Percentiles rank a stretch among this genome's conserved stretches.
Evolutionary conservation across 495 filamentous ascomycete genomes (phyloP).

Genomic region (Xylaria cubensis): DNA sequence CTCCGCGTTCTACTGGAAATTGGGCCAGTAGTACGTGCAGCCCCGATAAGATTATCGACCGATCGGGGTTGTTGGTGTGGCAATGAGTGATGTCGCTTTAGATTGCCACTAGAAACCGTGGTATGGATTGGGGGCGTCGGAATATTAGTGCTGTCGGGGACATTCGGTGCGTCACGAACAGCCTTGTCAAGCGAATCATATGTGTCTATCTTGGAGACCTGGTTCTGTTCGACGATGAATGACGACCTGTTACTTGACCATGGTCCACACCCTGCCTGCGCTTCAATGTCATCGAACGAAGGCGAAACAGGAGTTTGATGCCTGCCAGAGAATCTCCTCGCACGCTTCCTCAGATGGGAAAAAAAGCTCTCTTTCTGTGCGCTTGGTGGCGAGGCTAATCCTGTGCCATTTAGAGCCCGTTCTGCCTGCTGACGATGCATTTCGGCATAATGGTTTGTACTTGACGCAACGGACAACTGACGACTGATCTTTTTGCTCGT

Average conservation of each 20-base stretch:
- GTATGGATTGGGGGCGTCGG: slow-evolving; percentile 62
- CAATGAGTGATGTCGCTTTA: slow-evolving; percentile 77
- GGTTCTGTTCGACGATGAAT: slow-evolving; percentile 74
- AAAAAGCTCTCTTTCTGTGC: slow-evolving; percentile 94
- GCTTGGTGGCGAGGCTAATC: slow-evolving; percentile 66
- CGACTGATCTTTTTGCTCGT: slow-evolving; percentile 90
- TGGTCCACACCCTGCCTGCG: slow-evolving; percentile 87
- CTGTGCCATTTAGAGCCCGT: slow-evolving; percentile 82
- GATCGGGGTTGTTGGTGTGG: slow-evolving; percentile 71
- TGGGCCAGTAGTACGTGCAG: slow-evolving; percentile 62
- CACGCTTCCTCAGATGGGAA: slow-evolving; percentile 93
- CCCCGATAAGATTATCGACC: slow-evolving; percentile 65
- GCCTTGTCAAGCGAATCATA: slow-evolving; percentile 80
- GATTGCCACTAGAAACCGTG: slow-evolving; percentile 56
- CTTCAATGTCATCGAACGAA: slow-evolving; percentile 80
- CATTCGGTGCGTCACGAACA: slow-evolving; percentile 72
- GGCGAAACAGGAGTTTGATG: slow-evolving; percentile 79
- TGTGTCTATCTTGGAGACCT: slow-evolving; percentile 65
- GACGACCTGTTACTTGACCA: slow-evolving; percentile 86
- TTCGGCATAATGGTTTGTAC: slow-evolving; percentile 86
- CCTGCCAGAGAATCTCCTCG: slow-evolving; percentile 88
- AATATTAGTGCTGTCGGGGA: slow-evolving; percentile 62
- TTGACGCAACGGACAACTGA: slow-evolving; percentile 95
- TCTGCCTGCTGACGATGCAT: slow-evolving; percentile 90
- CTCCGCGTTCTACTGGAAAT: slow-evolving; percentile 85